Conservation (phyloP, 2,329 filamentous ascomycete genomes). For the Fusarium falciforme region DNA sequence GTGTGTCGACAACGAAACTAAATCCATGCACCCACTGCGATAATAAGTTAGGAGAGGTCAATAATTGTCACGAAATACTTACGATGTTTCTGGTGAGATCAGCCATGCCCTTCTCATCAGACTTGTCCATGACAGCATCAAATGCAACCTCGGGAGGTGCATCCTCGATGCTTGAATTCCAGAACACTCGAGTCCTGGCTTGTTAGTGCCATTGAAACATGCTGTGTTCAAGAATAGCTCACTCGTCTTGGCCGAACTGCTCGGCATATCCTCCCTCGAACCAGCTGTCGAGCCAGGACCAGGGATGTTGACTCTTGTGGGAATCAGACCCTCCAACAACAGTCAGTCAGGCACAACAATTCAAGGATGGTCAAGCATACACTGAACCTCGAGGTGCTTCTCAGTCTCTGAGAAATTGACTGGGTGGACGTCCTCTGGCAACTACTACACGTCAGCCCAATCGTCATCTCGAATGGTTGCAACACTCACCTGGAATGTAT, state of each 20-base stretch:
- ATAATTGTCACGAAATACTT: slow-evolving; percentile 34
- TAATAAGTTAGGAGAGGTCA: slow-evolving; percentile 18
- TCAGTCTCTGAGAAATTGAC: slow-evolving; percentile 41
- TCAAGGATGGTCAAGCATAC: slow-evolving; percentile 37
- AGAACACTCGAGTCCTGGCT: slow-evolving; percentile 31
- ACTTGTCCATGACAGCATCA: slow-evolving; percentile 66
- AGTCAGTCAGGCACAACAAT: slow-evolving; percentile 7
- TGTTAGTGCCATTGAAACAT: slow-evolving; percentile 9
- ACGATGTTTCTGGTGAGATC: slow-evolving; percentile 75
- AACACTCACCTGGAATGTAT: slow-evolving; percentile 53
- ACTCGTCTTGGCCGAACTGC: slow-evolving; percentile 40
- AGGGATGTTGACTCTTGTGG: slow-evolving; percentile 76
- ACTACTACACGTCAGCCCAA: slow-evolving; percentile 38
- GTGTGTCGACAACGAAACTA: slow-evolving; percentile 79
- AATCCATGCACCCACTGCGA: slow-evolving; percentile 76
- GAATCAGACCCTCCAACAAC: slow-evolving; percentile 71
- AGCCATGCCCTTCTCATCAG: slow-evolving; percentile 64
- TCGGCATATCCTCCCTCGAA: slow-evolving; percentile 27
- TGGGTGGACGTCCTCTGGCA: slow-evolving; percentile 47
- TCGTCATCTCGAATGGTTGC: neutral
- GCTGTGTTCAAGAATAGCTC: slow-evolving; percentile 1
- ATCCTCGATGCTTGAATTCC: slow-evolving; percentile 48
- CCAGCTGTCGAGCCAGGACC: slow-evolving; percentile 51
- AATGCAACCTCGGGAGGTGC: slow-evolving; percentile 70
- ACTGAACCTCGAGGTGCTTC: slow-evolving; percentile 49